phyloP scores from a whole-genome alignment of 140 eudicot genomes.

The Oenanthe javanica region DNA sequence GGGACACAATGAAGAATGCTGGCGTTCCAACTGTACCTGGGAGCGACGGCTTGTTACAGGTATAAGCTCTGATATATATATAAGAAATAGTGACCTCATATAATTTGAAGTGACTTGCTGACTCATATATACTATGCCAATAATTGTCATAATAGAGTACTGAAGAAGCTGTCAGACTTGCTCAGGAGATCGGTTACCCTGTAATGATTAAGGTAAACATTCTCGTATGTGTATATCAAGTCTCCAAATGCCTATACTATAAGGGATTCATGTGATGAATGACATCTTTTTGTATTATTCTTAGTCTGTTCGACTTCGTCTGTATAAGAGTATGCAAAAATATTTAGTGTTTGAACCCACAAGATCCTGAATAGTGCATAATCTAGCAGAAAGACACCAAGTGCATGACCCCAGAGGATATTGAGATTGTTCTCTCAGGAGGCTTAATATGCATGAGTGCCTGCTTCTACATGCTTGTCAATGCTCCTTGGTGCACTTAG shows the following conservation, averaged over 20 bases:
- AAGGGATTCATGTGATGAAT: not conserved
- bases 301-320: not conserved
- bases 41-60: constrained; percentile 92
- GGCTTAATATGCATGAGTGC: not conserved
- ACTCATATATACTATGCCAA: not conserved
- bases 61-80: constrained; percentile 15
- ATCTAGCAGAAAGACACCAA: not conserved
- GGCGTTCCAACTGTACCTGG: constrained; percentile 99
- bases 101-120: constrained; percentile 8
- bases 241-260: not conserved
- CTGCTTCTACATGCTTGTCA: not conserved
- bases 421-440: not conserved
- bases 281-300: not conserved
- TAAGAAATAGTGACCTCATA: not conserved
- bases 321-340: not conserved
- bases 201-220: constrained; percentile 89
- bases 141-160: constrained; percentile 46
- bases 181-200: constrained; percentile 86
- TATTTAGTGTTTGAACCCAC: not conserved
- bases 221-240: not conserved
- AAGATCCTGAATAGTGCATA: not conserved
- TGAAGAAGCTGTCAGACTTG: constrained; percentile 83
- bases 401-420: not conserved
- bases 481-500: not conserved
- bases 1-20: constrained; percentile 99